Conservation (phyloP, 2,329 filamentous ascomycete genomes). For the Trichoderma breve region DNA sequence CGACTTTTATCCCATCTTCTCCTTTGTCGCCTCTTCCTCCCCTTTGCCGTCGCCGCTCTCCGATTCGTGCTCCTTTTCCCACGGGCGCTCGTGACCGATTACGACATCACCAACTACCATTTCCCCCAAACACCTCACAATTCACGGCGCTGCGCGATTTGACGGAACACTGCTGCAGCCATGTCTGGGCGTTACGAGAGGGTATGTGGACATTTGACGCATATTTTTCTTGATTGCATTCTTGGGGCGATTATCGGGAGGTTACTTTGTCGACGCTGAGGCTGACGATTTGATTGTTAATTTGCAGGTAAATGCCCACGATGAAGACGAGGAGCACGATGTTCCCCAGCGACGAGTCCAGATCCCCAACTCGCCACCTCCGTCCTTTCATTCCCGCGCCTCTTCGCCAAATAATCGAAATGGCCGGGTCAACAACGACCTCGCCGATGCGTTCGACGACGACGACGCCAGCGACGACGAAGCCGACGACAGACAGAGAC, state of each 20-base stretch:
- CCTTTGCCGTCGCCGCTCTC: neutral
- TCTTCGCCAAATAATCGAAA: slow-evolving; percentile 53
- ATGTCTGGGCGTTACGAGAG: slow-evolving; percentile 59
- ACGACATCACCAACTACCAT: slow-evolving; percentile 8
- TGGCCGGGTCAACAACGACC: slow-evolving; percentile 65
- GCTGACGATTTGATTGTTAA: slow-evolving; percentile 23
- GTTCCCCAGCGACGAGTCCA: slow-evolving; percentile 37
- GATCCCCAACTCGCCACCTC: slow-evolving; percentile 62
- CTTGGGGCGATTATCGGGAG: neutral
- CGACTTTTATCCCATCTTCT: neutral
- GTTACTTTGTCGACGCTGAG: neutral
- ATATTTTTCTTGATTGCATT: neutral
- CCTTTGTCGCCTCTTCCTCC: neutral
- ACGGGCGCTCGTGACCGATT: slow-evolving; percentile 15
- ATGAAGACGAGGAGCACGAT: slow-evolving; percentile 47
- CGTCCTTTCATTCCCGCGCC: slow-evolving; percentile 84
- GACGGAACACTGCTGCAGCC: slow-evolving; percentile 25
- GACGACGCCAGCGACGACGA: slow-evolving; percentile 75
- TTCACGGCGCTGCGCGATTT: slow-evolving; percentile 5
- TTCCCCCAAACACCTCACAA: neutral
- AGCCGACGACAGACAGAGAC: slow-evolving; percentile 76
- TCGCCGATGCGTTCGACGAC: slow-evolving; percentile 89
- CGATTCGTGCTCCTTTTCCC: slow-evolving; percentile 7
- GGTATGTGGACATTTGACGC: slow-evolving; percentile 39
- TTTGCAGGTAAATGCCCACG: slow-evolving; percentile 55